phyloP scores from a whole-genome alignment of 2,329 filamentous ascomycete species.

The Apiospora saccharicola region DNA sequence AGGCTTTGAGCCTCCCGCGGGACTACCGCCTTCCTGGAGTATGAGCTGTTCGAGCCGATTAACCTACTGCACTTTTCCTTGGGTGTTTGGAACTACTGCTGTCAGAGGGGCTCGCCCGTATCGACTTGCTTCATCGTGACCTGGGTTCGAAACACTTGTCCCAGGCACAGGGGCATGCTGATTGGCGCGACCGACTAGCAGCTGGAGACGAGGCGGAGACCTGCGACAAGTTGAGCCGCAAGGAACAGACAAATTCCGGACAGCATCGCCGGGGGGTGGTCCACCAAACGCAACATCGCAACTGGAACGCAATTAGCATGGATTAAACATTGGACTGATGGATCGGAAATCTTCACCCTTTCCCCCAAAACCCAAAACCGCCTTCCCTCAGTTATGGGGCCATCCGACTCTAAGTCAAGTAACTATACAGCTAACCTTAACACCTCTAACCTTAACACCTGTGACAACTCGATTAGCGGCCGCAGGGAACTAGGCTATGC shows the following conservation, averaged over 20 bases:
- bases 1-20: not conserved
- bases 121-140: constrained; percentile 49
- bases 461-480: constrained; percentile 8
- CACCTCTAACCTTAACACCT: constrained; percentile 9
- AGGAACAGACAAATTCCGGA: constrained; percentile 27
- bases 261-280: constrained; percentile 38
- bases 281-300: constrained; percentile 34
- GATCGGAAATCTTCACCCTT: constrained; percentile 27
- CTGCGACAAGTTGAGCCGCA: constrained; percentile 48
- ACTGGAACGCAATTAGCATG: constrained; percentile 20
- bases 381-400: not conserved
- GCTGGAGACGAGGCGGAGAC: constrained; percentile 28
- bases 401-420: not conserved
- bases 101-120: constrained; percentile 37
- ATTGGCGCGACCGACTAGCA: constrained; percentile 33
- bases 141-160: constrained; percentile 48
- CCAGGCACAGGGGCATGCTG: constrained; percentile 28
- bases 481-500: constrained; percentile 10
- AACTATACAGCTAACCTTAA: constrained; percentile 14
- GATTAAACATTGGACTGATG: constrained; percentile 3
- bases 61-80: not conserved
- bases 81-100: not conserved
- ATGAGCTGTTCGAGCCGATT: constrained; percentile 16
- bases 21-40: constrained; percentile 3
- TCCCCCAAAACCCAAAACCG: constrained; percentile 25